A percentile compares a stretch with the other conserved stretches of the same genome.
Evolutionary conservation across 2,329 filamentous ascomycete genomes (phyloP).

Genomic region (Pseudopithomyces chartarum): DNA sequence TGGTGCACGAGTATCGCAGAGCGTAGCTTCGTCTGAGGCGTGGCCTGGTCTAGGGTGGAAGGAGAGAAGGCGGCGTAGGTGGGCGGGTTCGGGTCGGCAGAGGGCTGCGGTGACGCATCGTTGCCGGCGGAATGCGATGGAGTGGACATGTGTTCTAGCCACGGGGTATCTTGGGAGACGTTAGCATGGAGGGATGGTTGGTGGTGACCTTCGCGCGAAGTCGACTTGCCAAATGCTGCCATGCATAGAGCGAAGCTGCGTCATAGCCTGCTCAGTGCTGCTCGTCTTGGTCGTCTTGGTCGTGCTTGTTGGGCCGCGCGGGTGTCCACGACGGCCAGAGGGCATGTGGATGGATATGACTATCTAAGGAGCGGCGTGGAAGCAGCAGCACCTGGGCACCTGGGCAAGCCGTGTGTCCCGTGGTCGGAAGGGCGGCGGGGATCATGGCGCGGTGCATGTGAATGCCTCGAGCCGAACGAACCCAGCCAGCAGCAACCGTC

Average conservation of each 20-base stretch:
- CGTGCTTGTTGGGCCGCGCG: constrained; percentile 12
- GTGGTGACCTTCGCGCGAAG: constrained; percentile 11
- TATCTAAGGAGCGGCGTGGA: background rate
- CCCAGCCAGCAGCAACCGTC: background rate
- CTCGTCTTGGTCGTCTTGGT: constrained; percentile 28
- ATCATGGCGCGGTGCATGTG: constrained; percentile 11
- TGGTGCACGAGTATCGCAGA: constrained; percentile 95
- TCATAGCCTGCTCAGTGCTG: constrained; percentile 33
- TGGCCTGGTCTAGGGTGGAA: constrained; percentile 71
- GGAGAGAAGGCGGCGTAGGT: constrained; percentile 93
- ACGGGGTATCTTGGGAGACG: constrained; percentile 44
- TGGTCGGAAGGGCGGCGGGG: constrained; percentile 5
- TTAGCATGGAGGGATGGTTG: constrained; percentile 34
- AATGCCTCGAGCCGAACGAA: constrained; percentile 11
- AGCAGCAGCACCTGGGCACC: background rate
- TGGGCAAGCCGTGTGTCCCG: background rate
- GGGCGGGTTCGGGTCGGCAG: constrained; percentile 60
- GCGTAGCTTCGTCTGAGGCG: constrained; percentile 73
- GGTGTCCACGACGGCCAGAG: background rate
- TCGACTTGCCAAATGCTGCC: constrained; percentile 49
- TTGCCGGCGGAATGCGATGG: constrained; percentile 41
- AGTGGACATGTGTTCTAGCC: constrained; percentile 49
- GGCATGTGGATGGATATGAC: background rate
- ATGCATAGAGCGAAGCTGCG: constrained; percentile 45
- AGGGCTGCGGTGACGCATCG: constrained; percentile 44